Evolutionary conservation across 208 protist genomes (phyloP), one percentile per base, ranked within the genome.

Genomic region (Leishmania braziliensis): DNA sequence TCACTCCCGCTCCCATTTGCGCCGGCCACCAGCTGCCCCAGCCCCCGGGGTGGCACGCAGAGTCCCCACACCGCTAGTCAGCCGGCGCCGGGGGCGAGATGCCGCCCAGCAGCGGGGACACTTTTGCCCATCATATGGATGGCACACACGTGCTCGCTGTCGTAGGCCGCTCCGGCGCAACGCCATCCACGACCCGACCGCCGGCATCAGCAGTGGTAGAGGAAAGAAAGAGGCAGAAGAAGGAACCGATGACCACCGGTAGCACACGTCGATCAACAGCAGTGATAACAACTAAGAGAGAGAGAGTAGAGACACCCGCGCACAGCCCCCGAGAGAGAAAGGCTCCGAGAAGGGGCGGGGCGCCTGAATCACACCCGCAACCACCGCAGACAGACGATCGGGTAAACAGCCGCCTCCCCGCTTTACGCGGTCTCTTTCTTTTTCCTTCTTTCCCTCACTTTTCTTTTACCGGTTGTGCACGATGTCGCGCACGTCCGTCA

Each of bases 401-500:
- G 43, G 46, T 50, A 72, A 72, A 46, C 18, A 29, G 29, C 26
- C 23, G 8, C 26, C 69, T 36, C 18, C 0, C n/a, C 26, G 18
- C 20, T n/a, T 10, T 16, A 23, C 20, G 46, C 9, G 43, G 71
- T 26, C 50, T 33, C 43, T 53, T 23, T 65, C 81, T 84, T n/a
- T 68, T 46, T 46, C 16, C 20, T 26, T 66, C 29, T 33, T 33
- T 77, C 20, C 6, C 14, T 65, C 56, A 5, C 39, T 33, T 12
- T 77, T 26, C 50, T 62, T 33, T 77, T n/a, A 97, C 9, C 89
- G 83, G 70, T 96, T 93, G 50, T 88, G 89, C 70, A 96, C 80
- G 77, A 97, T 97, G 54, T 93, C 92, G 4, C 86, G 89, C 48
- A 97, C 50, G 73, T 97, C 94, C 33, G 84, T 84, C 20, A 95